phyloP scores from a whole-genome alignment of 2,329 filamentous ascomycete genomes.

The Neodidymelliopsis sp. region DNA sequence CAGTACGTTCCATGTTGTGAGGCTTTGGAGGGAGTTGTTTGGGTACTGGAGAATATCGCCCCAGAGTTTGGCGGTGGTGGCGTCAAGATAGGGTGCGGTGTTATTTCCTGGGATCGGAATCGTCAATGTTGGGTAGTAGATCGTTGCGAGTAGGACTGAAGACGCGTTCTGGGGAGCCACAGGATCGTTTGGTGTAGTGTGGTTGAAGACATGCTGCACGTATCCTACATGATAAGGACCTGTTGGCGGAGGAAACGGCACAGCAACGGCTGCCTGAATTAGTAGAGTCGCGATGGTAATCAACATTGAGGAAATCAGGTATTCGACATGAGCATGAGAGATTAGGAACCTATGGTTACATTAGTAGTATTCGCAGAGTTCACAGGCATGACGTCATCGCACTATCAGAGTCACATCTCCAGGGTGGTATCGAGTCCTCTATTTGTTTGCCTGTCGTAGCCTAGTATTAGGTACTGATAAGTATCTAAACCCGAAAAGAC shows the following conservation, averaged over 20 bases:
- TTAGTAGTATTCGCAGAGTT: no score
- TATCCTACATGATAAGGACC: slow-evolving; percentile 35
- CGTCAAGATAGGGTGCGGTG: slow-evolving; percentile 31
- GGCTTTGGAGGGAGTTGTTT: slow-evolving; percentile 7
- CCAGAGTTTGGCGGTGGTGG: slow-evolving; percentile 29
- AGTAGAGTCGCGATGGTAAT: background rate
- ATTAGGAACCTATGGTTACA: no score
- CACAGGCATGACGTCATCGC: no score
- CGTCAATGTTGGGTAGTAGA: slow-evolving; percentile 34
- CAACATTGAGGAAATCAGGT: slow-evolving; percentile 1
- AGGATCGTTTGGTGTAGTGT: slow-evolving; percentile 32
- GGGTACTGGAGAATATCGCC: slow-evolving; percentile 17
- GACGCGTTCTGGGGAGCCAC: slow-evolving; percentile 23
- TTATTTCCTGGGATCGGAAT: slow-evolving; percentile 20
- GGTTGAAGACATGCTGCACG: slow-evolving; percentile 35
- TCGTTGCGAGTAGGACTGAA: slow-evolving; percentile 26
- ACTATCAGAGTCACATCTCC: no score
- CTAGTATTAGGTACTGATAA: no score
- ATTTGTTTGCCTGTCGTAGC: no score
- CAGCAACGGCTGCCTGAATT: slow-evolving; percentile 1
- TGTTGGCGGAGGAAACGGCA: slow-evolving; percentile 20
- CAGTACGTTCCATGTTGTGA: slow-evolving; percentile 22
- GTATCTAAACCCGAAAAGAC: no score
- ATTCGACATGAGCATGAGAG: no score
- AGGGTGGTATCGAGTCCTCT: no score